phyloP scores from a whole-genome alignment of 2,329 filamentous ascomycete genomes.

The Trichoderma guizhouense region DNA sequence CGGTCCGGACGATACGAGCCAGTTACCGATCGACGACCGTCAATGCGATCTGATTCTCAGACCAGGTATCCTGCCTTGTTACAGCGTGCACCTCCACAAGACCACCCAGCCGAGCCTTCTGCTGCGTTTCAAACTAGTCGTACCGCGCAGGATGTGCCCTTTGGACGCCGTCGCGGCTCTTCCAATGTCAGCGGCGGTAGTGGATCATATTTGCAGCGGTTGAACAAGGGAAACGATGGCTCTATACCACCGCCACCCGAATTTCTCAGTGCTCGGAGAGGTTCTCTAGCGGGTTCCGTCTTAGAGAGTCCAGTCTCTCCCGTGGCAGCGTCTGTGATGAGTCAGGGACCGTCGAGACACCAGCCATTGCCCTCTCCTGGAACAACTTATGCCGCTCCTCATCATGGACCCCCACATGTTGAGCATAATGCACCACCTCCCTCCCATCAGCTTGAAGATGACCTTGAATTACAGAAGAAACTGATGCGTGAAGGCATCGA shows the following conservation, averaged over 20 bases:
- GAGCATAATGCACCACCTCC: conserved; percentile 32
- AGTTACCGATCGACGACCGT: conserved; percentile 70
- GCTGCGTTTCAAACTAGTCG: conserved; percentile 80
- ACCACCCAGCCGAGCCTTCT: conserved; percentile 76
- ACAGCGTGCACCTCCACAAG: conserved; percentile 65
- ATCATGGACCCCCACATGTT: conserved; percentile 28
- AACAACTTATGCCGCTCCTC: conserved; percentile 38
- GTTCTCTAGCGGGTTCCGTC: conserved; percentile 47
- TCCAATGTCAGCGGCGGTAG: conserved; percentile 90
- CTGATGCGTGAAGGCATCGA: conserved; percentile 72
- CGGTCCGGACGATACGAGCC: conserved; percentile 91
- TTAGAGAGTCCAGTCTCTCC: conserved; percentile 50
- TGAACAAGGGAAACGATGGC: conserved; percentile 43
- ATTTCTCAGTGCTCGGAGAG: conserved; percentile 42
- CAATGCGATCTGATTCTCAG: conserved; percentile 63
- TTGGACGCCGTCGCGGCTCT: conserved; percentile 75
- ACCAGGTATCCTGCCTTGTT: conserved; percentile 73
- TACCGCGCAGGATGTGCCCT: conserved; percentile 62
- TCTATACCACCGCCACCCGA: conserved; percentile 41
- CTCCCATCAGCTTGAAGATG: conserved; percentile 45
- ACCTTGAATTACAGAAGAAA: conserved; percentile 63
- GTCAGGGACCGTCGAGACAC: conserved; percentile 28
- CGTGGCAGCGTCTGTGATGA: conserved; percentile 25
- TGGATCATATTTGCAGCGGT: conserved; percentile 62
- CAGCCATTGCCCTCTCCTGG: conserved; percentile 41